Evolutionary conservation across 306 rosid genomes (phyloP).

Genomic region (apple (Malus domestica)): DNA sequence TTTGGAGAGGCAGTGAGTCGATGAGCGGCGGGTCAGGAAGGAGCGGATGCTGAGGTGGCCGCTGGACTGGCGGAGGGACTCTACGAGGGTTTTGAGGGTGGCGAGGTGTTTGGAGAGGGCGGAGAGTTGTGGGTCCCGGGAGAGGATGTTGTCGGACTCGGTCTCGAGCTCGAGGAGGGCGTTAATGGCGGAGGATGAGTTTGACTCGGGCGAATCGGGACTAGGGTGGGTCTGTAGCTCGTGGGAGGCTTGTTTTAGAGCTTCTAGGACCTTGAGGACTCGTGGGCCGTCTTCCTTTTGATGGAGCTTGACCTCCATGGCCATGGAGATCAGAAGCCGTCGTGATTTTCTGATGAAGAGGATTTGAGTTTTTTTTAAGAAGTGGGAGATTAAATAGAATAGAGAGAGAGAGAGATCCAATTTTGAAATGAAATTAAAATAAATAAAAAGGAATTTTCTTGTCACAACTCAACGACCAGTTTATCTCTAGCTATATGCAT

Average conservation of each 20-base stretch:
- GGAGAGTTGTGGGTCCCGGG: constrained; percentile 47
- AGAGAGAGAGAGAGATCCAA: too few species aligned
- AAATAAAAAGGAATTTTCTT: not conserved
- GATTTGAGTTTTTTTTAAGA: not conserved
- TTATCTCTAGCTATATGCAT: not conserved
- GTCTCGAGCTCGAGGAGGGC: constrained; percentile 72
- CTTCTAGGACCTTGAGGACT: constrained; percentile 63
- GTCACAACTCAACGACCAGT: not conserved
- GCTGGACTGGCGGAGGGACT: constrained; percentile 27
- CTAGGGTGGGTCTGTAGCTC: constrained; percentile 43
- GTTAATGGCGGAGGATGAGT: constrained; percentile 61
- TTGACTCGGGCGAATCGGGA: constrained; percentile 31
- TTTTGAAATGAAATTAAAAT: not conserved
- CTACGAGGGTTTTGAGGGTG: constrained; percentile 44
- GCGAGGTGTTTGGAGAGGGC: constrained; percentile 51
- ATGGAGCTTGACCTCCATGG: constrained; percentile 37
- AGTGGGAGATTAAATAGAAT: not conserved
- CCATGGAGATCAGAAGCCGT: not conserved
- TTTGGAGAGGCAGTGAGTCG: constrained; percentile 54
- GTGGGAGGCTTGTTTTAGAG: constrained; percentile 77
- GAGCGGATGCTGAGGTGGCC: constrained; percentile 32
- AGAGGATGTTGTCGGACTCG: constrained; percentile 53
- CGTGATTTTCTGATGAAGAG: not conserved
- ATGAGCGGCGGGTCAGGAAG: constrained; percentile 54
- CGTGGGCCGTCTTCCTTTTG: constrained; percentile 29